A percentile compares a stretch with the other conserved stretches of the same genome.
phyloP scores from a whole-genome alignment of 2,329 filamentous ascomycete genomes.

The Exophiala xenobiotica region DNA sequence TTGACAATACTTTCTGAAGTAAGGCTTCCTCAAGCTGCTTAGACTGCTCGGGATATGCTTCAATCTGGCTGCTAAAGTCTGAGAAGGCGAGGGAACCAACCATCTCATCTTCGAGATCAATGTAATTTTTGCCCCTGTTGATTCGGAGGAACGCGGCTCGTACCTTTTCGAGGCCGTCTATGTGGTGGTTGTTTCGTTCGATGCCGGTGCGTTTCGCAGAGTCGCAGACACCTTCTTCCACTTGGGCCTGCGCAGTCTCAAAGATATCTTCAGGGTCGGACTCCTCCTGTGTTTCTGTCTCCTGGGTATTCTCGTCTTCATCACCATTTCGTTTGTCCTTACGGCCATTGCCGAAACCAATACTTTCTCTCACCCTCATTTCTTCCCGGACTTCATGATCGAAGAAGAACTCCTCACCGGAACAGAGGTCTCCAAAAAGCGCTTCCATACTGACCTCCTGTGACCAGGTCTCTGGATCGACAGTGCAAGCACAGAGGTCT shows the following conservation, averaged over 20 bases:
- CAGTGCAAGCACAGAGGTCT: conserved; percentile 82
- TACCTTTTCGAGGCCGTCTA: background rate
- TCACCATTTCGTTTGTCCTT: conserved; percentile 25
- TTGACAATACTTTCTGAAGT: background rate
- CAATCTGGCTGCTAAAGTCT: background rate
- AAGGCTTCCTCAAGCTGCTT: background rate
- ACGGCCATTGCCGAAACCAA: conserved; percentile 26
- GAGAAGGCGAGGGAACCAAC: background rate
- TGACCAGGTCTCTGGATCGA: conserved; percentile 63
- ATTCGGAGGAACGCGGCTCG: background rate
- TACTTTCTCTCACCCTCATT: conserved; percentile 21
- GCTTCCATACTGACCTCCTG: conserved; percentile 61
- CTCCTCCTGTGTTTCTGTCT: conserved; percentile 13
- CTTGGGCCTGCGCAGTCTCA: conserved; percentile 4
- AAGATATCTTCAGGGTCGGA: conserved; percentile 9
- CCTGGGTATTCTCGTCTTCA: conserved; percentile 13
- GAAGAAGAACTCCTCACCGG: conserved; percentile 60
- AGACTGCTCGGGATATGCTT: background rate
- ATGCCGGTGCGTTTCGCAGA: no score
- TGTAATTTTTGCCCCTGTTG: background rate
- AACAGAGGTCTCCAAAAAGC: conserved; percentile 72
- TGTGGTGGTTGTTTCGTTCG: background rate
- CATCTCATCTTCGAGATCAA: conserved; percentile 2
- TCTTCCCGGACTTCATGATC: conserved; percentile 50
- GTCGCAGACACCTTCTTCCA: no score